These are phyloP conservation scores for Angomonas ambiguus DNA, from an alignment of 208 protist species.

Conservation along the genomic window DNA sequence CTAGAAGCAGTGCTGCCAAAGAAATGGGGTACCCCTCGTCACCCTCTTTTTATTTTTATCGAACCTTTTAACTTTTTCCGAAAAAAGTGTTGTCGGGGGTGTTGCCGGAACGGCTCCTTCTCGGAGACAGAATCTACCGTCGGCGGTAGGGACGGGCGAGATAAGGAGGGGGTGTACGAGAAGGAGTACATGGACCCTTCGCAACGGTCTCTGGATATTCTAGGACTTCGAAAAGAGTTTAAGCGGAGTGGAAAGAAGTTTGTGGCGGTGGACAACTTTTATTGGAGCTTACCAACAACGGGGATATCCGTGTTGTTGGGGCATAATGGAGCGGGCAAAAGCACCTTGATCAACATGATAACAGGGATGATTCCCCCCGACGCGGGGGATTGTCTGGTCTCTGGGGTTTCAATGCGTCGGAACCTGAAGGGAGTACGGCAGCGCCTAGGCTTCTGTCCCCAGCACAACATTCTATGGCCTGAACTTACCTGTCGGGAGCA, in stretches of 20 bases:
- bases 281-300: constrained; percentile 35
- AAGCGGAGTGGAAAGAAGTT: constrained; percentile 29
- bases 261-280: constrained; percentile 57
- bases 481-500: constrained; percentile 88
- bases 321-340: constrained; percentile 68
- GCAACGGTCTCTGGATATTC: constrained; percentile 22
- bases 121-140: constrained; percentile 17
- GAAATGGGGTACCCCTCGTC: constrained; percentile 43
- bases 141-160: constrained; percentile 14
- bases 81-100: constrained; percentile 20
- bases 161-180: constrained; percentile 23
- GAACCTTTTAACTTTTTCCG: too few relatives aligned
- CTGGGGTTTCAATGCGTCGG: constrained; percentile 51
- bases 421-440: constrained; percentile 43
- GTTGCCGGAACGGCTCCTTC: too few relatives aligned
- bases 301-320: constrained; percentile 64
- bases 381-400: constrained; percentile 63
- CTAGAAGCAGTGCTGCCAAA: constrained; percentile 69
- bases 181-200: constrained; percentile 5
- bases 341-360: constrained; percentile 76
- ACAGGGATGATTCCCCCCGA: constrained; percentile 67
- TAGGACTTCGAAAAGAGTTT: constrained; percentile 31
- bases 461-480: constrained; percentile 93
- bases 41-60: constrained; percentile 63
- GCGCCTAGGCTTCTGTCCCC: constrained; percentile 89